phyloP scores from a whole-genome alignment of 106 monocot genomes.

The Allium fistulosum region DNA sequence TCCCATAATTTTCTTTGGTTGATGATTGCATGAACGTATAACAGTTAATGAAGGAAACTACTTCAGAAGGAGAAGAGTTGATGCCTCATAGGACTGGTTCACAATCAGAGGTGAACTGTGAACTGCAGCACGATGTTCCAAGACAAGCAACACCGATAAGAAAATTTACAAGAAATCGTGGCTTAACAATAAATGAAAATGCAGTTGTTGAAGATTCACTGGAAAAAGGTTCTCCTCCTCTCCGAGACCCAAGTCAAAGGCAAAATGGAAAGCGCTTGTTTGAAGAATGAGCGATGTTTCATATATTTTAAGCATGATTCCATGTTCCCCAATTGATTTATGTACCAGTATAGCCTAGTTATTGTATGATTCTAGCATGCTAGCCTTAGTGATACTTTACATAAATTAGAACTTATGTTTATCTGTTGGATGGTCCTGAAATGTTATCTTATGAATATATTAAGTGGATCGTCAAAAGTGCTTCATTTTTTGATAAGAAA shows the following conservation, averaged over 20 bases:
- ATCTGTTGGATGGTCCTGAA: too few species aligned
- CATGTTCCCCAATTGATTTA: too few species aligned
- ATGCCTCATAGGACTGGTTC: constrained; percentile 57
- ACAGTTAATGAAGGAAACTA: constrained; percentile 48
- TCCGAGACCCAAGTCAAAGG: background rate
- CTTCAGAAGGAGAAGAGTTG: constrained; percentile 40
- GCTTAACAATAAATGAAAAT: constrained; percentile 53
- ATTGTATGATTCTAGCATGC: too few species aligned
- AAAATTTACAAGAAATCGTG: constrained; percentile 61
- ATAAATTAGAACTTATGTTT: too few species aligned
- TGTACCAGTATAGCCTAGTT: too few species aligned
- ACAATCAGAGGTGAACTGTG: background rate
- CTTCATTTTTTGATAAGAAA: too few species aligned
- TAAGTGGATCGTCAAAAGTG: too few species aligned
- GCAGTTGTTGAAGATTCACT: constrained; percentile 20
- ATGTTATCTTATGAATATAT: too few species aligned
- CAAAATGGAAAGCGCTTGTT: constrained; percentile 9
- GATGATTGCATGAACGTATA: background rate
- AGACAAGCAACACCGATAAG: constrained; percentile 50
- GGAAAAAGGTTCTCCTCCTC: constrained; percentile 7
- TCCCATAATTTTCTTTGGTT: too few species aligned
- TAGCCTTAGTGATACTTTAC: too few species aligned
- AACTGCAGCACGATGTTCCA: background rate
- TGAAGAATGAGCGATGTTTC: background rate
- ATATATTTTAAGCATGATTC: too few species aligned